Evolutionary conservation across 78 protist genomes (phyloP).

Genomic region (Dictyostelium citrinum): DNA sequence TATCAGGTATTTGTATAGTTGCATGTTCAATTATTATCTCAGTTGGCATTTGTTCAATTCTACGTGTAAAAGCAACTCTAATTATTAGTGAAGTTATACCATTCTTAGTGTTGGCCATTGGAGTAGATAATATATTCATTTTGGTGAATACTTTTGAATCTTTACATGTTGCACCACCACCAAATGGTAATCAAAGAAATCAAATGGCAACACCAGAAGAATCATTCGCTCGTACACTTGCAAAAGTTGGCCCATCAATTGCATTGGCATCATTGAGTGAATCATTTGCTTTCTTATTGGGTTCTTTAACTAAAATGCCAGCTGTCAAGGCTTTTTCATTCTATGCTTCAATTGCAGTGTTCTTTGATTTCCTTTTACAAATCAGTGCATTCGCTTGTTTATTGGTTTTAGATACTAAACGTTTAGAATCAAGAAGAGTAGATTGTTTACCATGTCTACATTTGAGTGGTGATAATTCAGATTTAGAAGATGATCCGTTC

Average conservation of each 20-base stretch:
- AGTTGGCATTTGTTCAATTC: constrained; percentile 63
- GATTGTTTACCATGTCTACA: constrained; percentile 78
- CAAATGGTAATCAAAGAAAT: background rate
- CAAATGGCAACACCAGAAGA: background rate
- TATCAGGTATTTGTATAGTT: constrained; percentile 82
- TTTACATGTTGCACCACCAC: background rate
- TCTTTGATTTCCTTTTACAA: constrained; percentile 79
- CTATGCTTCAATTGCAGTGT: constrained; percentile 81
- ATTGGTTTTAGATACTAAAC: constrained; percentile 76
- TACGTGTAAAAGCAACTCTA: constrained; percentile 74
- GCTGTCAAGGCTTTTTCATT: constrained; percentile 84
- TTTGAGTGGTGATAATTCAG: constrained; percentile 19
- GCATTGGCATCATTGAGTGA: constrained; percentile 84
- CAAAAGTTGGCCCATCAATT: constrained; percentile 83
- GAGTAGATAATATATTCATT: constrained; percentile 88
- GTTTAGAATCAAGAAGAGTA: constrained; percentile 32
- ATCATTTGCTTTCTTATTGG: constrained; percentile 84
- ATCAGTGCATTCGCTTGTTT: constrained; percentile 74
- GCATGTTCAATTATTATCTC: constrained; percentile 44
- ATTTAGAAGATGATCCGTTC: constrained; percentile 18
- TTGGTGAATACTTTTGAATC: constrained; percentile 79
- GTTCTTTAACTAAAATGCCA: constrained; percentile 85
- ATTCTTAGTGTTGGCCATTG: constrained; percentile 86
- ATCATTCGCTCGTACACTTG: constrained; percentile 60
- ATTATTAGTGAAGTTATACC: constrained; percentile 89